Evolutionary conservation across 257 asterid genomes (phyloP).

Genomic region (Primulina eburnea): DNA sequence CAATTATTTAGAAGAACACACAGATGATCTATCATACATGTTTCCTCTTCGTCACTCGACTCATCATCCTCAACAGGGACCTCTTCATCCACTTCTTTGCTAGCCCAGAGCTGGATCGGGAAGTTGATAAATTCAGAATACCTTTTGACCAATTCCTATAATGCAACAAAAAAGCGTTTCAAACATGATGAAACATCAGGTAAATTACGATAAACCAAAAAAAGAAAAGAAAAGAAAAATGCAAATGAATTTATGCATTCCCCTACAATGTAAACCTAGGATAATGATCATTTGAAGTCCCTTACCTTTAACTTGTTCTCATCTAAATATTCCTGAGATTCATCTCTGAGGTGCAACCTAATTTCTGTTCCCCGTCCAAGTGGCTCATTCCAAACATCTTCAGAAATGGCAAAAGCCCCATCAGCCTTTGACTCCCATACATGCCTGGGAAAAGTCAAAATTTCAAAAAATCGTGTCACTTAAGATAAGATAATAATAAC

Average conservation of each 20-base stretch:
- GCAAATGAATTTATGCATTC: neutral
- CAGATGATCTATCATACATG: constrained; percentile 39
- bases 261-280: neutral
- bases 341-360: constrained; percentile 85
- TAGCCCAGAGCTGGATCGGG: constrained; percentile 89
- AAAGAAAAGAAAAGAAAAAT: neutral
- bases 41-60: constrained; percentile 62
- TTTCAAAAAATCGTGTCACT: constrained; percentile 18
- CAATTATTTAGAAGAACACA: constrained; percentile 2
- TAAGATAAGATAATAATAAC: constrained; percentile 5
- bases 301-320: constrained; percentile 78
- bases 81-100: constrained; percentile 82
- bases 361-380: constrained; percentile 95
- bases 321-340: constrained; percentile 86
- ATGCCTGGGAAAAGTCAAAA: constrained; percentile 44
- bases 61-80: constrained; percentile 91
- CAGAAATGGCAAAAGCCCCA: constrained; percentile 90
- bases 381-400: constrained; percentile 85
- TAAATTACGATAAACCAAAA: neutral
- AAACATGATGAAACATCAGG: neutral
- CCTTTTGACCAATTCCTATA: constrained; percentile 80
- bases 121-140: constrained; percentile 92
- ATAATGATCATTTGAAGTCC: neutral
- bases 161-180: constrained; percentile 16
- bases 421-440: constrained; percentile 98